Conservation (phyloP, 176 grass and related monocot species). For the Cenchrus purpureus region DNA sequence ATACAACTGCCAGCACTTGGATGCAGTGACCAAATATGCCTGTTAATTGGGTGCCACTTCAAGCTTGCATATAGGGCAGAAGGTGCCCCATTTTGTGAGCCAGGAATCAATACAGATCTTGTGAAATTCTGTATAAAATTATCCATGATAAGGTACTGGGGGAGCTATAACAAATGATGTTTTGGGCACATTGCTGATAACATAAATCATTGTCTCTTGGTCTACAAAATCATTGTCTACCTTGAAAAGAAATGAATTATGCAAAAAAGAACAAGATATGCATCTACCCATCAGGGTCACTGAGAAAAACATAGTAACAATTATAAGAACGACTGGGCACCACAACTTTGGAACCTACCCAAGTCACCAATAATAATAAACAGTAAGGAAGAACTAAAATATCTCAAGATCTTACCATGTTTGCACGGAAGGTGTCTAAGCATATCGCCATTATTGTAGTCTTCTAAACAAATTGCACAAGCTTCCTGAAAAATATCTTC, state of each 20-base stretch:
- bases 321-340: not conserved
- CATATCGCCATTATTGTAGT: conserved; percentile 78
- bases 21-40: conserved; percentile 1
- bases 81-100: conserved; percentile 84
- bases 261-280: conserved; percentile 5
- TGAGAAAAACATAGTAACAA: not conserved
- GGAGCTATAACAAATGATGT: not conserved
- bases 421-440: conserved; percentile 81
- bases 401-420: conserved; percentile 62
- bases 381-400: conserved; percentile 20
- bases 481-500: conserved; percentile 57
- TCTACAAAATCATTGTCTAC: not conserved
- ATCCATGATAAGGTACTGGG: not conserved
- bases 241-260: not conserved
- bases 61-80: conserved; percentile 82
- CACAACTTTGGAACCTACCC: not conserved
- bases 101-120: conserved; percentile 76
- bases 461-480: conserved; percentile 88
- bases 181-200: conserved; percentile 11
- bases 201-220: not conserved
- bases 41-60: conserved; percentile 54
- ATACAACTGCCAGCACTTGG: not conserved
- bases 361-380: conserved; percentile 13
- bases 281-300: not conserved
- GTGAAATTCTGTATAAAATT: conserved; percentile 66